Conservation (phyloP, 768 basidiomycete genomes). For the Leccinellum rugosiceps region DNA sequence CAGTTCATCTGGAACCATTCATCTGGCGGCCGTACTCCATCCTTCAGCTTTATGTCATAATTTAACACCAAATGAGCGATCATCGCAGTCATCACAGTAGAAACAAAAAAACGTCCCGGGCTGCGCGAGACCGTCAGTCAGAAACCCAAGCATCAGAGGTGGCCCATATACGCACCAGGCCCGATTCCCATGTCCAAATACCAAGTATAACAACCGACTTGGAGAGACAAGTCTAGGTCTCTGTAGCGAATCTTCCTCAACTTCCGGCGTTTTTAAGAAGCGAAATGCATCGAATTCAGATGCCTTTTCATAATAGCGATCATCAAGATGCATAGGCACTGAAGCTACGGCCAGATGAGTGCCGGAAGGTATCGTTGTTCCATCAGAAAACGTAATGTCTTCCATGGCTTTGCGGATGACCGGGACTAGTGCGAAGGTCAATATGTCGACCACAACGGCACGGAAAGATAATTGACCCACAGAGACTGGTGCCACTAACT, state of each 20-base stretch:
- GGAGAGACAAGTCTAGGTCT: conserved; percentile 30
- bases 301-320: conserved; percentile 41
- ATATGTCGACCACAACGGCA: background rate
- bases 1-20: conserved; percentile 35
- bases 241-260: conserved; percentile 19
- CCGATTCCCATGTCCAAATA: conserved; percentile 35
- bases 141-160: background rate
- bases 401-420: conserved; percentile 34
- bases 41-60: conserved; percentile 39
- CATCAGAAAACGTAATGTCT: conserved; percentile 33
- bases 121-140: conserved; percentile 22
- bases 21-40: conserved; percentile 34
- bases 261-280: conserved; percentile 32
- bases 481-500: conserved; percentile 30
- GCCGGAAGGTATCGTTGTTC: conserved; percentile 38
- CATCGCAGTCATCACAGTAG: conserved; percentile 38
- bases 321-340: conserved; percentile 37
- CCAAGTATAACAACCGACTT: conserved; percentile 32
- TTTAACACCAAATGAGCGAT: conserved; percentile 39
- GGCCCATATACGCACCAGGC: conserved; percentile 30
- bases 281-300: conserved; percentile 41
- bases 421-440: conserved; percentile 25
- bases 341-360: conserved; percentile 33
- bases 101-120: conserved; percentile 43
- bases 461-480: conserved; percentile 22